Evolutionary conservation across 1,139 yeast species (phyloP).

Genomic region (Taphrina sp.): DNA sequence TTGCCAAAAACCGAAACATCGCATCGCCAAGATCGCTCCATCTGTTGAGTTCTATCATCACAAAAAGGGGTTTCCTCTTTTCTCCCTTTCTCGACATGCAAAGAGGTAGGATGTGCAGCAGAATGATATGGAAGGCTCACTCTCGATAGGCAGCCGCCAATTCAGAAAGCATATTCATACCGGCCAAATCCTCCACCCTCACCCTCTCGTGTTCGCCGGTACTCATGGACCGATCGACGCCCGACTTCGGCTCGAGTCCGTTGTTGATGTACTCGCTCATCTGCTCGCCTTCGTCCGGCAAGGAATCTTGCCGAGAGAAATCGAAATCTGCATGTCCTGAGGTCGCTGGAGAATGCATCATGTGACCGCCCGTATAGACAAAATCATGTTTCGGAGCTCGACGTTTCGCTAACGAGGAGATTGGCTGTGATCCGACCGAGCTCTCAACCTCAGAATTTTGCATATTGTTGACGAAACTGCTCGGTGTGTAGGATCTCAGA

Average conservation of each 20-base stretch:
- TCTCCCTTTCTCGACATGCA: no score
- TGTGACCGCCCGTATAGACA: conserved; percentile 24
- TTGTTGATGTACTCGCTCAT: conserved; percentile 25
- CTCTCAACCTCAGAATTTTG: conserved; percentile 12
- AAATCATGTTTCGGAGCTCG: conserved; percentile 22
- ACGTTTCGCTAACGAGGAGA: conserved; percentile 11
- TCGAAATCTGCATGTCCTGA: conserved; percentile 5
- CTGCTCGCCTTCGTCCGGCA: conserved; percentile 21
- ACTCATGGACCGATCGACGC: background rate
- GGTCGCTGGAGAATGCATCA: conserved; percentile 17
- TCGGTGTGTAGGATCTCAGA: background rate
- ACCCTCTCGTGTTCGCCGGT: background rate
- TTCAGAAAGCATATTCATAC: conserved; percentile 7
- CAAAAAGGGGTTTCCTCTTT: no score
- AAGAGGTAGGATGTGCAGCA: no score
- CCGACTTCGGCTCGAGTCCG: conserved; percentile 21
- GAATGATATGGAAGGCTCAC: no score
- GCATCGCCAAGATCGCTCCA: no score
- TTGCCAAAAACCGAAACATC: no score
- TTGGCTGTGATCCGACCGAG: conserved; percentile 21
- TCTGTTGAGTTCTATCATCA: no score
- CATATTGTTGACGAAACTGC: background rate
- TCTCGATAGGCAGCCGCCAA: conserved; percentile 20
- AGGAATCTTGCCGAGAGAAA: background rate
- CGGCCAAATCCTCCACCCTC: conserved; percentile 1